A percentile compares a stretch with the other conserved stretches of the same genome.
Conservation (phyloP, 108 stramenopile species). For the Cyclotella cryptica region DNA sequence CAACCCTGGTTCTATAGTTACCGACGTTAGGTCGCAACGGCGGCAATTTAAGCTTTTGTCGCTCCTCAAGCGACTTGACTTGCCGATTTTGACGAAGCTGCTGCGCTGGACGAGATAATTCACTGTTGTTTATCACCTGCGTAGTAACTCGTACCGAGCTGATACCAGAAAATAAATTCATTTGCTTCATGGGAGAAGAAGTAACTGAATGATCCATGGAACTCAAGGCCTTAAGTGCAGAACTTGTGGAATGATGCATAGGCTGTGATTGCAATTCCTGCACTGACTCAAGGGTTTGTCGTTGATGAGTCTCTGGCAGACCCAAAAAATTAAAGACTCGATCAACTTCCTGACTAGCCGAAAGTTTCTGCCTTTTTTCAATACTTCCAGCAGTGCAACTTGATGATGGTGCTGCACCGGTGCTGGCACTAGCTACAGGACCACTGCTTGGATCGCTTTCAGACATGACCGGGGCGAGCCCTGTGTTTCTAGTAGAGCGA, state of each 20-base stretch:
- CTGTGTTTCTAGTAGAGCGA: no score
- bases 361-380: conserved; percentile 23
- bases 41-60: conserved; percentile 19
- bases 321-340: conserved; percentile 28
- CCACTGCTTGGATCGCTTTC: background rate
- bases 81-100: background rate
- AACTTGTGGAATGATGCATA: background rate
- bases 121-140: background rate
- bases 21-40: background rate
- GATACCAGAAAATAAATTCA: conserved; percentile 12
- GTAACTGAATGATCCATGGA: background rate
- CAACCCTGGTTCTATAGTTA: conserved; percentile 3
- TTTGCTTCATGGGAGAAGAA: background rate
- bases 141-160: background rate
- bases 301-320: conserved; percentile 7
- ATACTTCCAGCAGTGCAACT: background rate
- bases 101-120: background rate
- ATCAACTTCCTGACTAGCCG: conserved; percentile 37
- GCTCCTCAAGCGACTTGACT: background rate
- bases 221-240: background rate
- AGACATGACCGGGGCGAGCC: background rate
- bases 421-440: background rate
- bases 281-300: background rate
- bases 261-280: background rate
- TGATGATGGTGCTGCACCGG: background rate